phyloP scores from a whole-genome alignment of 140 eudicot genomes.

The Ambrosia hybrid region DNA sequence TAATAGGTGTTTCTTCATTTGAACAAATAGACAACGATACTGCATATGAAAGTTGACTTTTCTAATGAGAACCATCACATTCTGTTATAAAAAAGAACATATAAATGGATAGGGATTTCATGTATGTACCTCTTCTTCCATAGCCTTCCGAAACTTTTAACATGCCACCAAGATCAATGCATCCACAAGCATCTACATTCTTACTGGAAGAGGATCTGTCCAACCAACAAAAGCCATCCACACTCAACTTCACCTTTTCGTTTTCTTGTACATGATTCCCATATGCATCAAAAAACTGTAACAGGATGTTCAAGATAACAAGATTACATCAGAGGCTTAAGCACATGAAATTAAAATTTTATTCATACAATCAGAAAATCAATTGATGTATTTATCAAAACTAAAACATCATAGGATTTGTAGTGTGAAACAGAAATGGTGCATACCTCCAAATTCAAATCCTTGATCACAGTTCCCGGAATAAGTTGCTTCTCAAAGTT shows the following conservation, averaged over 20 bases:
- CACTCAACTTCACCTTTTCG: constrained; percentile 31
- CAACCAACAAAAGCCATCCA: constrained; percentile 48
- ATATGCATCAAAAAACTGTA: constrained; percentile 61
- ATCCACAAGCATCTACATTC: constrained; percentile 41
- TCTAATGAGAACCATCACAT: constrained; percentile 11
- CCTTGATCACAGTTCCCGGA: constrained; percentile 52
- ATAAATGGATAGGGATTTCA: neutral
- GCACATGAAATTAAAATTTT: neutral
- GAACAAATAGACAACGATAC: constrained; percentile 48
- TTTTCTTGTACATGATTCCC: constrained; percentile 56
- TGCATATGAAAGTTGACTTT: constrained; percentile 32
- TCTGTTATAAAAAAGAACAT: neutral
- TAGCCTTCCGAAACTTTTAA: constrained; percentile 54
- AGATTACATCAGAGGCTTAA: neutral
- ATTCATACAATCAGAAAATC: too few species aligned
- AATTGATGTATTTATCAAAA: too few species aligned
- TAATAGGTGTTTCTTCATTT: constrained; percentile 11
- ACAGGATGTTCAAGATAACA: constrained; percentile 16
- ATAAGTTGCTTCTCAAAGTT: constrained; percentile 40
- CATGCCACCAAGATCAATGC: constrained; percentile 52
- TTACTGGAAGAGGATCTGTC: constrained; percentile 21
- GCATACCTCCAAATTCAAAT: constrained; percentile 56
- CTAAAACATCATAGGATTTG: neutral
- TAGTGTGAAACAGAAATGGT: constrained; percentile 3
- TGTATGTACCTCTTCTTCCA: constrained; percentile 47